Base-by-base conservation (phyloP, 2,329 filamentous ascomycete species). In the Hymenoscyphus fraxineus region DNA sequence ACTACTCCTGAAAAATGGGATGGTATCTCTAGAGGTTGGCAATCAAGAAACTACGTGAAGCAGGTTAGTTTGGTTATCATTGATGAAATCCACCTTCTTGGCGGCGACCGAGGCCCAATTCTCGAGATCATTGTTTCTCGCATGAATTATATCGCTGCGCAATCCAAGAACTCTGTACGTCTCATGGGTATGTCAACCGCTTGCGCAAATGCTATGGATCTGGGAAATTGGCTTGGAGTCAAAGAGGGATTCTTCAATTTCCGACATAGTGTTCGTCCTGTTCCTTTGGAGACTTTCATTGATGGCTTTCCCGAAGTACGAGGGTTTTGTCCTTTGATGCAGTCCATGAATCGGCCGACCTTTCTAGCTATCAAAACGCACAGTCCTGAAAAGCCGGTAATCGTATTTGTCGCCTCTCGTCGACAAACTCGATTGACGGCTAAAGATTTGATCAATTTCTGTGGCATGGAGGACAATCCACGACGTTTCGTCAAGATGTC, bases 1-100 rank as follows among this genome's bases (percentile, higher is more conserved):
- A 99, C 95, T 0, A 99, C 96, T 0, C 96, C 95, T n/a, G 95
- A 99, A 79, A 99, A 99, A 76, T 99, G 95, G 95, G 96, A 99
- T 75, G 96, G 96, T 85, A 98, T 99, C 71, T 97, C 92, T 72
- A 66, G 70, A 70, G 91, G 95, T 85, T 99, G 96, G 95, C 93
- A 98, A 77, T 98, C 94, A 5, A 90, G 95, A 86, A 91, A 91
- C 66, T 99, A 99, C 71, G 95, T 99, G 51, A 88, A 93, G 61
- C 90, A 97, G 77, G 95, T 99, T 65, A 94, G 93, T 66, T 81
- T 99, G 16, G 95, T 99, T 61, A 97, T 99, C 67, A 99, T 99
- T 70, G 95, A 99, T 73, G 95, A 99, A 79, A 99, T 99, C 64
- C 95, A 99, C 78, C 80, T 99, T 35, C 84, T 99, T n/a, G 96